Evolutionary conservation across 345 rosid species (phyloP).

Genomic region (Populus ilicifolia): DNA sequence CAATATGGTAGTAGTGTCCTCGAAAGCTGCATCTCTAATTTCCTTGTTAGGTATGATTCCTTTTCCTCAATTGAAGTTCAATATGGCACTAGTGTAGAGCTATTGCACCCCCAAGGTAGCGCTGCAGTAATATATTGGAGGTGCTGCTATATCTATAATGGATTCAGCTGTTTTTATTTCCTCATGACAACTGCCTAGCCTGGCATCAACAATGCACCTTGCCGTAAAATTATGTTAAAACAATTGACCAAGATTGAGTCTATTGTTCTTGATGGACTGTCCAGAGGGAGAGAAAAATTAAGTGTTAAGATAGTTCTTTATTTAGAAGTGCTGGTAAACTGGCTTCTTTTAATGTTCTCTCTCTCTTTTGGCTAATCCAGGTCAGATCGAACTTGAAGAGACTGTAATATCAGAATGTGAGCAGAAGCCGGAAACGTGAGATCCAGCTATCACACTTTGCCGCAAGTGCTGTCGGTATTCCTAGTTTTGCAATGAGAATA

Average conservation of each 20-base stretch:
- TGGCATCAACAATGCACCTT: background rate
- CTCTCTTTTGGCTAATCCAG: constrained; percentile 32
- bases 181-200: background rate
- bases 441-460: background rate
- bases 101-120: background rate
- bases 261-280: background rate
- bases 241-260: background rate
- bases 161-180: background rate
- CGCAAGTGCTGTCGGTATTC: background rate
- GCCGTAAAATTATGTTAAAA: background rate
- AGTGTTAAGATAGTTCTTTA: background rate
- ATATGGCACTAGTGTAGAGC: background rate
- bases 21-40: constrained; percentile 69
- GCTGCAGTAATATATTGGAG: background rate
- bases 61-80: background rate
- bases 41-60: constrained; percentile 68
- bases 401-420: constrained; percentile 44
- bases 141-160: background rate
- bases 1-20: constrained; percentile 18
- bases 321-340: background rate
- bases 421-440: constrained; percentile 44
- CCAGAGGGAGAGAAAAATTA: background rate
- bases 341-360: background rate
- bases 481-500: constrained; percentile 8
- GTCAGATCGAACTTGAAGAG: constrained; percentile 70